These are phyloP conservation scores for Eucalyptus sp. DNA, from an alignment of 345 rosid species.

Conservation along the genomic window DNA sequence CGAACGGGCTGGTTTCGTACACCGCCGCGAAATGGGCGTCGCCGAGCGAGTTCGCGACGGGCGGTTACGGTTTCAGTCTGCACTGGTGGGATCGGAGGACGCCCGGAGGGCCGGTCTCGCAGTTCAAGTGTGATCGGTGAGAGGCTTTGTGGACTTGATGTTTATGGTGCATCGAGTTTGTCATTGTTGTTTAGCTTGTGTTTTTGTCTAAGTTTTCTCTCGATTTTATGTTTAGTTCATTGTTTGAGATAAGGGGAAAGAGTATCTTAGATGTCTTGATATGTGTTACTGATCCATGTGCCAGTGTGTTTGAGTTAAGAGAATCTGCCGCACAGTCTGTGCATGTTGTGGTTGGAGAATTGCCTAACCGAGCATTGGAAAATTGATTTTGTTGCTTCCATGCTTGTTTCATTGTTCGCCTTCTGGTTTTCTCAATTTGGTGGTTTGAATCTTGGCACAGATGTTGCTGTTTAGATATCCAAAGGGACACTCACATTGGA, in stretches of 20 bases:
- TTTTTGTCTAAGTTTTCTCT: neutral
- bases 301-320: neutral
- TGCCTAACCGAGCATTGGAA: neutral
- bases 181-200: neutral
- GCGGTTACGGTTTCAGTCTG: slow-evolving; percentile 72
- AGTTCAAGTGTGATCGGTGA: slow-evolving; percentile 72
- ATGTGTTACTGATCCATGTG: neutral
- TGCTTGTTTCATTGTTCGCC: neutral
- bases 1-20: slow-evolving; percentile 65
- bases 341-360: neutral
- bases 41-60: slow-evolving; percentile 72
- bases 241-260: neutral
- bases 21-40: slow-evolving; percentile 84
- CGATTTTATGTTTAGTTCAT: neutral
- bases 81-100: slow-evolving; percentile 91
- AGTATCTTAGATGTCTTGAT: neutral
- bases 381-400: neutral
- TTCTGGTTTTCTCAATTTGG: neutral
- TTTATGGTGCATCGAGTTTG: neutral
- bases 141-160: neutral
- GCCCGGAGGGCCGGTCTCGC: slow-evolving; percentile 59
- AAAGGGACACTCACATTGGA: neutral
- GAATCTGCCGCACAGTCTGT: neutral
- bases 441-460: neutral
- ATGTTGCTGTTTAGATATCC: neutral